Evolutionary conservation across 352 stramenopile genomes (phyloP).

Genomic region (Plasmopara viticola): DNA sequence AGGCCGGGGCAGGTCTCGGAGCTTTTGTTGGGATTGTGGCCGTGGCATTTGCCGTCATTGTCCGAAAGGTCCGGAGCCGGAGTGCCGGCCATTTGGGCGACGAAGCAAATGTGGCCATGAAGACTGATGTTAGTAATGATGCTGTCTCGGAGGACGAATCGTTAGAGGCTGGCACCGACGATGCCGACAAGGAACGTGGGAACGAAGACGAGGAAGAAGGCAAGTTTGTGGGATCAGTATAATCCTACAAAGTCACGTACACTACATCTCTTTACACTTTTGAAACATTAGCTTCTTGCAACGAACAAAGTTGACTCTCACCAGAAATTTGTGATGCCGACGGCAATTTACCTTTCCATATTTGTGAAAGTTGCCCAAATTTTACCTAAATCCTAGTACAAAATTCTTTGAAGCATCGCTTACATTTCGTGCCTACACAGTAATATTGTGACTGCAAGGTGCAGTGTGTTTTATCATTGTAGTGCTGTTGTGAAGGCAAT

Average conservation of each 20-base stretch:
- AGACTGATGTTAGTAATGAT: conserved; percentile 28
- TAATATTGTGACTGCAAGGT: too few relatives aligned
- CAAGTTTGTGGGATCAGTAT: conserved; percentile 51
- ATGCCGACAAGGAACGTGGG: conserved; percentile 12
- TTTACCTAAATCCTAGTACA: too few relatives aligned
- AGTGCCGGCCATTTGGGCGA: conserved; percentile 19
- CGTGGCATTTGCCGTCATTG: conserved; percentile 24
- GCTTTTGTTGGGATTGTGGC: conserved; percentile 27
- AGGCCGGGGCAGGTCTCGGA: conserved; percentile 17
- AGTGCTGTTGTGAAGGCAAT: too few relatives aligned
- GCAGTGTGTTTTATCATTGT: too few relatives aligned
- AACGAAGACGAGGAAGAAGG: conserved; percentile 33
- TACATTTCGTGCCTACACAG: too few relatives aligned
- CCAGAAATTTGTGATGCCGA: too few relatives aligned
- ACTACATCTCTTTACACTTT: conserved; percentile 6
- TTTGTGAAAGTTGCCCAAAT: too few relatives aligned
- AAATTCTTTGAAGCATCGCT: too few relatives aligned
- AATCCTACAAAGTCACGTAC: conserved; percentile 13
- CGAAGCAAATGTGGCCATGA: conserved; percentile 32
- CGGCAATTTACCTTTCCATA: too few relatives aligned
- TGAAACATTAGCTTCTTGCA: too few relatives aligned
- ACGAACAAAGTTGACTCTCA: too few relatives aligned
- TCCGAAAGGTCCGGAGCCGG: conserved; percentile 23
- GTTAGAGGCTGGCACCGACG: conserved; percentile 23
- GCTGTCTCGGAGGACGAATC: conserved; percentile 29